Conservation (phyloP, 2,329 filamentous ascomycete species). For the Alternaria sp. region DNA sequence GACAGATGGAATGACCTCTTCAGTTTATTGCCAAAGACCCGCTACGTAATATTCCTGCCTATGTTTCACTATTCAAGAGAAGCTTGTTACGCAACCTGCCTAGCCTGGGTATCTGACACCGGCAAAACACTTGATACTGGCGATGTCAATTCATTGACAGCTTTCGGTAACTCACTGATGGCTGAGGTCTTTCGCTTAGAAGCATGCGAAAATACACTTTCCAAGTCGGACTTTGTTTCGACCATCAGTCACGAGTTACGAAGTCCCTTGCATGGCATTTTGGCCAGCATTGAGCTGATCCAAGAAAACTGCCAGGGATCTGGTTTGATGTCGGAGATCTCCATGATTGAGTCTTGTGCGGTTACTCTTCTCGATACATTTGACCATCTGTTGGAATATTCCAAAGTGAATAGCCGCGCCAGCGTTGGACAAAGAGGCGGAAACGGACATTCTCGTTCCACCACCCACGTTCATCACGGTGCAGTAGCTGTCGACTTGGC, state of each 20-base stretch:
- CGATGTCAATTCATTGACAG: constrained; percentile 14
- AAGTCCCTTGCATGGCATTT: constrained; percentile 47
- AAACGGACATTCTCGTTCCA: not conserved
- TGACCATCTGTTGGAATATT: constrained; percentile 31
- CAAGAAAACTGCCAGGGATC: constrained; percentile 48
- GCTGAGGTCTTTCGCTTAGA: constrained; percentile 51
- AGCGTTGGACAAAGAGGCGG: not conserved
- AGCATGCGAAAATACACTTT: constrained; percentile 39
- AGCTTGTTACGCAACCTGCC: constrained; percentile 21
- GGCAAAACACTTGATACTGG: constrained; percentile 19
- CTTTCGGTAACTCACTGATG: constrained; percentile 40
- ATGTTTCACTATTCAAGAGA: constrained; percentile 36
- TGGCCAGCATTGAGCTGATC: constrained; percentile 56
- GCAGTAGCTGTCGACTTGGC: constrained; percentile 1
- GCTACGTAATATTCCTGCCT: constrained; percentile 25
- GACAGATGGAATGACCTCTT: constrained; percentile 7
- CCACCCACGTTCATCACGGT: too few species aligned
- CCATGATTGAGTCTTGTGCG: constrained; percentile 57
- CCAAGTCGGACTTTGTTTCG: constrained; percentile 59
- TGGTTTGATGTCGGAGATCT: constrained; percentile 50
- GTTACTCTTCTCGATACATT: constrained; percentile 54
- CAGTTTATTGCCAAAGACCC: constrained; percentile 7
- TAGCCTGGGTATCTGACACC: constrained; percentile 24
- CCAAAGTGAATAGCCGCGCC: constrained; percentile 23
- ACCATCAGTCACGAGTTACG: constrained; percentile 60